Conservation (phyloP, 257 asterid genomes). For the Solanum appendiculatum region DNA sequence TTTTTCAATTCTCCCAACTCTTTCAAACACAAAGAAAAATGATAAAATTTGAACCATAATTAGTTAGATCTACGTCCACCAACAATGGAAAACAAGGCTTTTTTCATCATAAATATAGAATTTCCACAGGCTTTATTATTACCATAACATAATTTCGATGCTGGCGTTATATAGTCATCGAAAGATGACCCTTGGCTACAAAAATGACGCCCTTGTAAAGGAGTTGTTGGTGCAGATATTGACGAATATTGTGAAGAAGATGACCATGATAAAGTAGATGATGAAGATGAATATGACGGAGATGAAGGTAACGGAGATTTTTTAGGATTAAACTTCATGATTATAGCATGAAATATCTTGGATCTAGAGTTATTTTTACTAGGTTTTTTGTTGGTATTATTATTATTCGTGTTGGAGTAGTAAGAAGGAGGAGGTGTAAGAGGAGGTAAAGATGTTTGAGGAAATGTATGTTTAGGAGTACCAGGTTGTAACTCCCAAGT, state of each 20-base stretch:
- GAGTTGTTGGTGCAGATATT: slow-evolving; percentile 1
- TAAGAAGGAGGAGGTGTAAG: slow-evolving; percentile 31
- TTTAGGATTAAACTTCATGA: not conserved
- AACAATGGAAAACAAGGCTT: slow-evolving; percentile 2
- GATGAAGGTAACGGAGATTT: not conserved
- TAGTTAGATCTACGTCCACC: slow-evolving; percentile 11
- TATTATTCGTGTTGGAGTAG: not conserved
- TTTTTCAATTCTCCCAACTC: not conserved
- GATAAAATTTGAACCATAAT: not conserved
- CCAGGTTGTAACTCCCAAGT: slow-evolving; percentile 31
- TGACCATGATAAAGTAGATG: slow-evolving; percentile 4
- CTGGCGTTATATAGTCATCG: not conserved
- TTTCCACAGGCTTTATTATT: not conserved
- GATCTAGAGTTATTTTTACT: slow-evolving; percentile 1
- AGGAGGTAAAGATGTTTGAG: slow-evolving; percentile 15
- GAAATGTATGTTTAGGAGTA: slow-evolving; percentile 18
- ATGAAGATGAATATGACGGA: slow-evolving; percentile 2
- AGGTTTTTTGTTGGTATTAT: not conserved
- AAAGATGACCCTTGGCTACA: slow-evolving; percentile 8
- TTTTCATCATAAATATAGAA: slow-evolving; percentile 1
- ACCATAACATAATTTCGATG: slow-evolving; percentile 2
- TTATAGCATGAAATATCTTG: not conserved
- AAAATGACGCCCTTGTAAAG: not conserved
- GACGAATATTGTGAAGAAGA: slow-evolving; percentile 4
- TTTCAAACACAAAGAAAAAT: not conserved